Base-by-base conservation (phyloP, 2,329 filamentous ascomycete species). In the Setomelanomma holmii region DNA sequence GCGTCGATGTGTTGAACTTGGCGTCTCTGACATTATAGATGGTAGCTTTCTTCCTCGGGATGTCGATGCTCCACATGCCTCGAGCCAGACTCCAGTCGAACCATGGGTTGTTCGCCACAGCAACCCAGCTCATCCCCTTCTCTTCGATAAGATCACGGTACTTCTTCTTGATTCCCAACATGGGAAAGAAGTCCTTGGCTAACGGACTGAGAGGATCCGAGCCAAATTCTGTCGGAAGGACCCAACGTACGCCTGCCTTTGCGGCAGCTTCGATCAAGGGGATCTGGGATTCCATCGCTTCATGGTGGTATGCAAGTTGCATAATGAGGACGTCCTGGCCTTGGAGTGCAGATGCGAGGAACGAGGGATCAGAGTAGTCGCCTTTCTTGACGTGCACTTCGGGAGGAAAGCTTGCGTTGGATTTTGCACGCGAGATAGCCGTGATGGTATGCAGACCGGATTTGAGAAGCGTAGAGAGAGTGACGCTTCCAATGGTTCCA, bases 381-480 rank as follows among this genome's bases (percentile, higher is more conserved):
- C 80, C 74, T n/a, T 65, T 65, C 33, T 70, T 74, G 33, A 76
- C 63, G 6, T 61, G 60, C 38, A 79, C 68, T 10, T 68, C 77
- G 1, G 64, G 58, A 6, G 78, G 79, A 2, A 82, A 65, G 0
- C 57, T 69, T 52, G 58, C 70, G 1, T 62, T 73, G 59, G 78
- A 79, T 27, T 72, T 76, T 71, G 14, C 61, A 22, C 81, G 80
- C 4, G 76, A 77, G 34, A 84, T 66, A 51, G 78, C 78, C 2
- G 80, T 83, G 50, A 84, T 67, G 17, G 58, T 77, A 66, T 82
- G 80, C 39, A 77, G 76, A 47, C 76, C 76, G 20, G 71, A 75
- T 39, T 72, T 68, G 38, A 79, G 61, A 7, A 82, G 69, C 19
- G 71, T 70, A 3, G 66, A 50, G 44, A 72, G 55, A 43, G 76